phyloP scores from a whole-genome alignment of 1,284 basidiomycete species.

The Heliocybe sulcata region DNA sequence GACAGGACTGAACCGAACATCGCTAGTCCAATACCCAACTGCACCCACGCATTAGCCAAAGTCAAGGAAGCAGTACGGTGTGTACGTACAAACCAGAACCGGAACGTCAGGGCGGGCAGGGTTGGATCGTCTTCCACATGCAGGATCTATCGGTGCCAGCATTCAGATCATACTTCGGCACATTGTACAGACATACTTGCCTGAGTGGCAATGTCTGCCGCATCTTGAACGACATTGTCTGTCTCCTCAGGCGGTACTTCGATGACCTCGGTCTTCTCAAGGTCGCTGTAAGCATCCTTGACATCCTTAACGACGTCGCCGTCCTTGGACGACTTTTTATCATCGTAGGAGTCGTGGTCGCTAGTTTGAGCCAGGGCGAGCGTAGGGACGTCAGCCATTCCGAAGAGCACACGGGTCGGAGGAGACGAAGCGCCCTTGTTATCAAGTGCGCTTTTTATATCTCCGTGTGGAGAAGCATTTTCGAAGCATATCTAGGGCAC shows the following conservation, averaged over 20 bases:
- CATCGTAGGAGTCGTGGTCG: neutral
- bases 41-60: conserved; percentile 24
- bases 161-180: neutral
- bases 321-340: neutral
- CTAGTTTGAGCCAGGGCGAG: neutral
- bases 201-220: conserved; percentile 1
- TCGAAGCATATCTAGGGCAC: neutral
- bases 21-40: neutral
- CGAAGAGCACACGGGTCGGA: neutral
- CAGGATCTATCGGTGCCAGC: neutral
- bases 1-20: conserved; percentile 1
- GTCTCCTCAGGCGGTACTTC: conserved; percentile 1
- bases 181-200: neutral
- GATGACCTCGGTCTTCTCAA: neutral
- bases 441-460: neutral
- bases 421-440: neutral
- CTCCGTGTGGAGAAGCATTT: neutral
- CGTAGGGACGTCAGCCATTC: neutral
- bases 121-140: conserved; percentile 40
- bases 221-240: neutral
- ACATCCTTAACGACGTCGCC: neutral
- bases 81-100: conserved; percentile 45
- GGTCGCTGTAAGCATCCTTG: conserved; percentile 1
- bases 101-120: conserved; percentile 51
- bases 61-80: conserved; percentile 8